A percentile compares a stretch with the other conserved stretches of the same genome.
Conservation (phyloP, 148 eudicot genomes). For the Cornus suecica region DNA sequence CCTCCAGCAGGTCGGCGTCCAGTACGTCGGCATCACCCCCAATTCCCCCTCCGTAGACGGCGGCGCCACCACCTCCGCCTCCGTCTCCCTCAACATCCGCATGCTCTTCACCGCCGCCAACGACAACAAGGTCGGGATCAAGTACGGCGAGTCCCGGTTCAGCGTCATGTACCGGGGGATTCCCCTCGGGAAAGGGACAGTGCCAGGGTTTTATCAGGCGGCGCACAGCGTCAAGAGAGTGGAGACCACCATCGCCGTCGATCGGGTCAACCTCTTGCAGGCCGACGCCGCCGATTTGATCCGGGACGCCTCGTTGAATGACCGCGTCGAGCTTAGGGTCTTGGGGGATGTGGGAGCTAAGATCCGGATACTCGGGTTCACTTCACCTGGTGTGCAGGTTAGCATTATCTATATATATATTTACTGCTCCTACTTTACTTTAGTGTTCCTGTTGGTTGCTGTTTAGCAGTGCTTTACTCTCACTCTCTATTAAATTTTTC, state of each 20-base stretch:
- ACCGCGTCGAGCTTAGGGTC: conserved; percentile 78
- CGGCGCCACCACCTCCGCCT: background rate
- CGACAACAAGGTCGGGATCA: conserved; percentile 87
- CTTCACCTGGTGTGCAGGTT: conserved; percentile 85
- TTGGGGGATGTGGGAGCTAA: conserved; percentile 91
- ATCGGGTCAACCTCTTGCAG: conserved; percentile 65
- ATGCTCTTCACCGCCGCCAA: conserved; percentile 61
- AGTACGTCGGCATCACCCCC: background rate
- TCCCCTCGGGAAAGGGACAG: conserved; percentile 66
- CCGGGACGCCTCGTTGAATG: conserved; percentile 64
- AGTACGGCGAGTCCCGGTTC: conserved; percentile 71
- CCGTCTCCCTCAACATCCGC: background rate
- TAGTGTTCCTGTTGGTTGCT: background rate
- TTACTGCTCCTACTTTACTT: background rate
- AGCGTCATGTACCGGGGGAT: conserved; percentile 83
- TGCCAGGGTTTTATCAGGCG: conserved; percentile 75
- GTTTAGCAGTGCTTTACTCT: background rate
- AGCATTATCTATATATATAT: conserved; percentile 2
- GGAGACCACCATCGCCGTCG: conserved; percentile 58
- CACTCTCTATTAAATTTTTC: background rate
- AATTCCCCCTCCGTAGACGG: background rate
- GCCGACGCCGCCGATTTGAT: conserved; percentile 73
- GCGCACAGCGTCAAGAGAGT: conserved; percentile 65
- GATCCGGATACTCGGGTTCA: conserved; percentile 69
- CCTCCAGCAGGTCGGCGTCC: background rate